Evolutionary conservation across 345 rosid species (phyloP).

Genomic region (Passiflora organensis): DNA sequence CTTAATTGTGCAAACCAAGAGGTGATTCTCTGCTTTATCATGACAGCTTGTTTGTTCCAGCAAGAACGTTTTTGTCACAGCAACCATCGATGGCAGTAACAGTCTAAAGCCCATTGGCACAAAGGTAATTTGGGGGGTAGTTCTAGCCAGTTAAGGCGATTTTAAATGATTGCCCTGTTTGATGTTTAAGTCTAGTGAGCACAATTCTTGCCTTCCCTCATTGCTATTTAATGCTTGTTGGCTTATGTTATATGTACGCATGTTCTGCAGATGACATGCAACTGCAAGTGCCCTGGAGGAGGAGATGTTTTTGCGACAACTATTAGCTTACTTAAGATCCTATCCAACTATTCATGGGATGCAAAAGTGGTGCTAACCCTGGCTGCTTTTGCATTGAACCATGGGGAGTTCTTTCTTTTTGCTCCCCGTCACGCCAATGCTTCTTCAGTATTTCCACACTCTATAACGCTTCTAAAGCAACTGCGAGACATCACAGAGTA

Average conservation of each 20-base stretch:
- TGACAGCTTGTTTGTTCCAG: background rate
- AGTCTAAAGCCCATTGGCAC: no score
- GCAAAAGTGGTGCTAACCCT: constrained; percentile 42
- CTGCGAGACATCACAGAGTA: constrained; percentile 33
- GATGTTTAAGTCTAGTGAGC: no score
- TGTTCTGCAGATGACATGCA: constrained; percentile 39
- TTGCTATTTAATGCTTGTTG: no score
- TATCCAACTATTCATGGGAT: constrained; percentile 43
- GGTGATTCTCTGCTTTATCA: background rate
- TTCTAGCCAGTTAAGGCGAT: no score
- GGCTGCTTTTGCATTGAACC: constrained; percentile 43
- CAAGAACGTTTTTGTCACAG: background rate
- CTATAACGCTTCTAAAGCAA: constrained; percentile 42
- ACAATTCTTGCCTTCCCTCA: no score
- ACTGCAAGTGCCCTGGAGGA: constrained; percentile 46
- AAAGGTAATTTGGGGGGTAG: no score
- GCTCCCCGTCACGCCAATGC: constrained; percentile 25
- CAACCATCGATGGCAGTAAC: background rate
- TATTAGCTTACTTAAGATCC: constrained; percentile 31
- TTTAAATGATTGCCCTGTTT: no score
- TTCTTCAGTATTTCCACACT: constrained; percentile 30
- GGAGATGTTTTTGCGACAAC: constrained; percentile 41
- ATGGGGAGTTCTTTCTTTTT: constrained; percentile 42
- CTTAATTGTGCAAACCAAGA: background rate
- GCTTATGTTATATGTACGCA: no score